Evolutionary conservation across 129 eudicot species (phyloP), one percentile per base, ranked within the genome.

Genomic region (Ambrosia artemisiifolia): DNA sequence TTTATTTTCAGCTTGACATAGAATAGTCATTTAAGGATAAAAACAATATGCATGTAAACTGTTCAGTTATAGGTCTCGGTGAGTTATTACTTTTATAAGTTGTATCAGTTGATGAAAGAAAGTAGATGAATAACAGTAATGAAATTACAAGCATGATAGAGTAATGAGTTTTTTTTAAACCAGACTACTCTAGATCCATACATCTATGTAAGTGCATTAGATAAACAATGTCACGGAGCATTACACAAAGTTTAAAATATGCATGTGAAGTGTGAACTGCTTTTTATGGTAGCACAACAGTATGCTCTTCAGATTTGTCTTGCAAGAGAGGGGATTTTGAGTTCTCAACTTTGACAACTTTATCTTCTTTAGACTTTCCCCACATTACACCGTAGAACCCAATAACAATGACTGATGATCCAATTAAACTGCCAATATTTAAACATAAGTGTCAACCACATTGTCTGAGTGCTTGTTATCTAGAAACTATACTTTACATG

Each of bases 321-420:
- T 77, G 78, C 71, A 86, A 54, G 7, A 86, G 85, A 34, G 88
- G 82, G 42, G 54, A 55, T 48, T 71, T 86, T 24, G 63, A 62
- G 57, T 16, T 82, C 40, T 65, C 69, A 33, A 3, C 70, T 36
- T 81, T 59, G 2, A 17, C 43, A 36, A 16, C 18, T 71, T 79
- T 72, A 28, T 82, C 79, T 82, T 89, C 92, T 69, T 74, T 82
- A 44, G 86, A 79, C 57, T 80, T 81, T 17, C 89, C 92, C 96
- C 90, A 86, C 75, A 84, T 80, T 64, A 86, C 88, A 28, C 78
- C 67, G 43, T 86, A 89, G 67, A 86, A 89, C 11, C 96, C 96
- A 35, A 82, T 68, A 19, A 78, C 83, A 40, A 84, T 78, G 9
- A 86, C 70, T 11, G 66, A 35, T 4, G 84, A 79, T 63, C 92